Evolutionary conservation across 1,139 yeast genomes (phyloP).

Genomic region (Yamadazyma atmosphaerica): DNA sequence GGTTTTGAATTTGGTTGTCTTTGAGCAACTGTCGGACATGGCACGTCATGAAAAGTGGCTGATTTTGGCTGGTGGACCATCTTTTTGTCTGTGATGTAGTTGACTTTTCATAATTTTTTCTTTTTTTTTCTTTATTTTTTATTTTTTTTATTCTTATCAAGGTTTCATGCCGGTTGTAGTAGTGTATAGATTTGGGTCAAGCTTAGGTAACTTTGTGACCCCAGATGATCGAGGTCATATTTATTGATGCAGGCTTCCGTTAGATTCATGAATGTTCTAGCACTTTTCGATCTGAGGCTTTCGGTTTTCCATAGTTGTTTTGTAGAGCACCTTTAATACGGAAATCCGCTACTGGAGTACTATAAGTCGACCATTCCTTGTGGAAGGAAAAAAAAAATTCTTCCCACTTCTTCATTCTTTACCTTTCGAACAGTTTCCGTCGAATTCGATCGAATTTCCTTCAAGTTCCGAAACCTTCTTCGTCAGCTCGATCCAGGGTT

Average conservation of each 20-base stretch:
- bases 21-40: too few relatives aligned
- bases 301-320: not conserved
- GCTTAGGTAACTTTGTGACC: too few relatives aligned
- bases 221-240: too few relatives aligned
- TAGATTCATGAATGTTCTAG: not conserved
- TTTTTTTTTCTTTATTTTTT: too few relatives aligned
- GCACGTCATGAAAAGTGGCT: too few relatives aligned
- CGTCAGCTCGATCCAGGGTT: not conserved
- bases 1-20: too few relatives aligned
- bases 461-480: not conserved
- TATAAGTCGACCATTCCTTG: not conserved
- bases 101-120: too few relatives aligned
- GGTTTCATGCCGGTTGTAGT: too few relatives aligned
- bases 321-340: not conserved
- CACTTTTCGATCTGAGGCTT: not conserved
- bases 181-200: too few relatives aligned
- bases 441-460: not conserved
- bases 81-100: too few relatives aligned
- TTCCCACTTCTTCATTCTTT: not conserved
- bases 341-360: not conserved
- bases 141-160: too few relatives aligned
- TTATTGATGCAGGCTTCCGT: slow-evolving; percentile 1
- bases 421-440: not conserved
- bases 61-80: too few relatives aligned
- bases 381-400: not conserved